Percentiles rank a stretch among this genome's conserved stretches.
Conservation (phyloP, 1,284 basidiomycete genomes). For the Neolentinus lepideus region DNA sequence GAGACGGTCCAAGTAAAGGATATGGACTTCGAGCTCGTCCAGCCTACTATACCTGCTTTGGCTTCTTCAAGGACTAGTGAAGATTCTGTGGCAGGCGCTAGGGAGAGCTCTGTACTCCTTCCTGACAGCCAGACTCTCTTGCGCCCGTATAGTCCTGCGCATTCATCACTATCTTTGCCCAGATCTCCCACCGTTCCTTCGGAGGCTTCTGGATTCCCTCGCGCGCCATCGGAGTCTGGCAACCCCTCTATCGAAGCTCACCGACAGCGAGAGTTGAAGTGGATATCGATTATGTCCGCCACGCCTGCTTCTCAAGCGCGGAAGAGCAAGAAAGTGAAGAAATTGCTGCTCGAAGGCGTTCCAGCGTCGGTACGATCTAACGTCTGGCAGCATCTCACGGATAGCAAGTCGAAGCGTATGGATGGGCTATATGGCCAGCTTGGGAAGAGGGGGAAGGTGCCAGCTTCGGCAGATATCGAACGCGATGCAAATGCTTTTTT, state of each 20-base stretch:
- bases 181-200: neutral
- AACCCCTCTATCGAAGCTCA: conserved; percentile 52
- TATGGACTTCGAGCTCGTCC: conserved; percentile 73
- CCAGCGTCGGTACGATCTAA: conserved; percentile 80
- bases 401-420: conserved; percentile 63
- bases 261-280: conserved; percentile 66
- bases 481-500: conserved; percentile 50
- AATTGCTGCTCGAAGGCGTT: conserved; percentile 75
- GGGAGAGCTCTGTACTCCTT: conserved; percentile 22
- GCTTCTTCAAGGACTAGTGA: conserved; percentile 42
- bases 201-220: neutral
- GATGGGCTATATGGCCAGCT: conserved; percentile 68
- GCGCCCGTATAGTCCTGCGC: conserved; percentile 43
- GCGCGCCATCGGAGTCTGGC: neutral
- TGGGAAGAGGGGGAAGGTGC: conserved; percentile 47
- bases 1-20: conserved; percentile 65
- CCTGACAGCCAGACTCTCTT: conserved; percentile 25
- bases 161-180: conserved; percentile 31
- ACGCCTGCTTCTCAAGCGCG: conserved; percentile 58
- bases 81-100: conserved; percentile 36
- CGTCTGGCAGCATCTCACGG: conserved; percentile 79
- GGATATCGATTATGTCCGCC: conserved; percentile 63
- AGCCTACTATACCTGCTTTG: conserved; percentile 42
- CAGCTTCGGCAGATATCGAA: conserved; percentile 51
- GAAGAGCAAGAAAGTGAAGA: conserved; percentile 82